phyloP scores from a whole-genome alignment of 2,329 filamentous ascomycete genomes.

The Colletotrichum somersetense region DNA sequence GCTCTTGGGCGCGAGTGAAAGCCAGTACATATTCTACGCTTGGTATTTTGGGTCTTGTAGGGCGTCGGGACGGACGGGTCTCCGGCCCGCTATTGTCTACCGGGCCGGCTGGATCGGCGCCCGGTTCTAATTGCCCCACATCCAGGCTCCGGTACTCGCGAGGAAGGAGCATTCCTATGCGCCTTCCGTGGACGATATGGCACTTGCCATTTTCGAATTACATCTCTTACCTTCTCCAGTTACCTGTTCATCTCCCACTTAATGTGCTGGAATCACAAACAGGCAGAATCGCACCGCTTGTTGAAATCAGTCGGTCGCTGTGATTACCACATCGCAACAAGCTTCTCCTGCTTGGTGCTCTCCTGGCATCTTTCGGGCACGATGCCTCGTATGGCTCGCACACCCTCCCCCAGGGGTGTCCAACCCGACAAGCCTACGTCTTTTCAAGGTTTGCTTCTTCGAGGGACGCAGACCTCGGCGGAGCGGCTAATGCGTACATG shows the following conservation, averaged over 20 bases:
- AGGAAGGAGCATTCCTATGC: background rate
- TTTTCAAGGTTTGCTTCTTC: conserved; percentile 1
- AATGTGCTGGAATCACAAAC: background rate
- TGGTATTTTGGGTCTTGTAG: background rate
- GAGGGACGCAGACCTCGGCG: background rate
- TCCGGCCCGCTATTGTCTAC: background rate
- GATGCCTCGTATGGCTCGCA: background rate
- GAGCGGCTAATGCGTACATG: background rate
- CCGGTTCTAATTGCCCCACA: background rate
- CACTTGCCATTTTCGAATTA: background rate
- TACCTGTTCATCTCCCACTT: background rate
- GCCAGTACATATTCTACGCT: background rate
- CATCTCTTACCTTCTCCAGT: background rate
- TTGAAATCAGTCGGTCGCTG: background rate
- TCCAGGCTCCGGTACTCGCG: background rate
- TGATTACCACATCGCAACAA: background rate
- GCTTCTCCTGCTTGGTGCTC: background rate
- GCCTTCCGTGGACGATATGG: conserved; percentile 1
- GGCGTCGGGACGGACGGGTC: background rate
- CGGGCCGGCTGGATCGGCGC: background rate
- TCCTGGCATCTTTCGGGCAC: background rate
- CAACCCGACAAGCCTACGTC: background rate
- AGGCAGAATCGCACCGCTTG: background rate
- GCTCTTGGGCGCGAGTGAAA: background rate
- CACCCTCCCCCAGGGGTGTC: background rate